Conservation (phyloP, 495 filamentous ascomycete genomes). For the Staphylotrichum longicolle region DNA sequence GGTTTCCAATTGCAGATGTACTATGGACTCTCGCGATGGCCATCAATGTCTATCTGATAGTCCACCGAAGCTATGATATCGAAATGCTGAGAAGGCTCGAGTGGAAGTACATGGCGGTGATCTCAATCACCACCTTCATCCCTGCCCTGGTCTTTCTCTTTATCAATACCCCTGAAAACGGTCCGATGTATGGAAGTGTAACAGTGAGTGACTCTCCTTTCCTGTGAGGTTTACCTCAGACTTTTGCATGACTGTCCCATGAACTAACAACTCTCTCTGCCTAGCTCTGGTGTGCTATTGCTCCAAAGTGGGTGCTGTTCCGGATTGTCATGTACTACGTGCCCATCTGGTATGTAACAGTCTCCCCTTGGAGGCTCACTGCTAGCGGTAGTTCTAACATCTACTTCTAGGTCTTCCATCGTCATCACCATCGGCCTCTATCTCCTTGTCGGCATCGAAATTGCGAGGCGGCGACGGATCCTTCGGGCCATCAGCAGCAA, state of each 20-base stretch:
- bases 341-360: constrained; percentile 42
- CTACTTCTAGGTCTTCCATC: constrained; percentile 35
- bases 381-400: neutral
- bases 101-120: constrained; percentile 40
- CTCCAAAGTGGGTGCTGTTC: constrained; percentile 45
- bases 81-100: constrained; percentile 42
- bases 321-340: constrained; percentile 47
- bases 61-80: constrained; percentile 44
- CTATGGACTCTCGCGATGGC: constrained; percentile 52
- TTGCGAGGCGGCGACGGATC: constrained; percentile 40
- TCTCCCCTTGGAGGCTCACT: neutral
- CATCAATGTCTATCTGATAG: constrained; percentile 46
- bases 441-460: constrained; percentile 41
- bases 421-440: constrained; percentile 42
- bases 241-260: neutral
- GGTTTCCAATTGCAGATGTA: constrained; percentile 51
- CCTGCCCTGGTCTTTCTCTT: constrained; percentile 47
- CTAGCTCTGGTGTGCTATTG: constrained; percentile 49
- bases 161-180: constrained; percentile 38
- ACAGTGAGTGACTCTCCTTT: constrained; percentile 32
- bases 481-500: constrained; percentile 40
- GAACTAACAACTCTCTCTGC: constrained; percentile 2
- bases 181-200: constrained; percentile 46
- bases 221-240: neutral
- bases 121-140: constrained; percentile 41